Evolutionary conservation across 495 filamentous ascomycete genomes (phyloP), one percentile per base, ranked within the genome.

Genomic region (Usnea hakonensis): DNA sequence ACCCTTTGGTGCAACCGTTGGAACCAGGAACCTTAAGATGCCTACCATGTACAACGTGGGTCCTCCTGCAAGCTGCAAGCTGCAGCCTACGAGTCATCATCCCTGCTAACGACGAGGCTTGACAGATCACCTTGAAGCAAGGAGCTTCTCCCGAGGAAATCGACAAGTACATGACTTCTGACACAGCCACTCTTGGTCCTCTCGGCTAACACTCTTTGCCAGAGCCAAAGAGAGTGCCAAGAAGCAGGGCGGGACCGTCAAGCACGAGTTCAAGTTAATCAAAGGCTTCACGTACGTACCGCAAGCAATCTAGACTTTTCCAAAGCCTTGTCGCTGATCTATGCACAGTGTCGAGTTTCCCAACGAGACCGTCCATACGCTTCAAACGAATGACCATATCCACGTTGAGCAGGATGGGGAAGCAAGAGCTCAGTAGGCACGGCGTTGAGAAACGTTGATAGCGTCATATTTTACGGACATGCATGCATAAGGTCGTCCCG

Each of bases 261-360:
- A 75, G 57, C 84, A 92, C 67, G 89, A 92, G 70, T 96, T 89
- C 79, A 85, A 74, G 41, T 72, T 97, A 64, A 90, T 95, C 77
- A 93, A 90, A 74, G 90, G 89, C 43, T 96, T 97, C 79, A 85
- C 87, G 94, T 97, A 84, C 69, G 88, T 33, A 8, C 48, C 26
- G 2, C 11, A 11, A 17, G 10, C 43, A 16, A 8, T 23, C 21
- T 19, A 0, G n/a, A 53, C 0, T 13, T 7, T 5, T 28, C n/a
- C 54, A 30, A 16, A 52, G 14, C 21, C 17, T 35, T 41, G 40
- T 32, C 8, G 53, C 69, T 73, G 26, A 75, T 60, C 53, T 14
- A 43, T 2, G 13, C 44, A 60, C 61, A 97, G 93, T 54, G 91
- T 90, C 62, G 82, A 83, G 43, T 88, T 88, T 70, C 86, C 87